Base-by-base conservation (phyloP, 306 rosid genomes). In the Trifolium pratense region DNA sequence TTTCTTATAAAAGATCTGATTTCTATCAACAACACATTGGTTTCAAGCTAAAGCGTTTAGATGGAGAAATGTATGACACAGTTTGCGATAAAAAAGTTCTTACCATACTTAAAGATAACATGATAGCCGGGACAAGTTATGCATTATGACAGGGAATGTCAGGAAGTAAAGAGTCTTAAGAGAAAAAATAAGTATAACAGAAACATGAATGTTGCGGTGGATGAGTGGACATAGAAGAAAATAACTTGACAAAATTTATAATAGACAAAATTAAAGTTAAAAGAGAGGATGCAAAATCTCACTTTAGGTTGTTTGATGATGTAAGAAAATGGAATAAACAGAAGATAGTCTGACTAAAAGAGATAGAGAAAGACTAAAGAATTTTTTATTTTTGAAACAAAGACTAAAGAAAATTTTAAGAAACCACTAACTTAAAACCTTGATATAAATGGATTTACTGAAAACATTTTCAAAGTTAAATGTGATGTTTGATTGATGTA, bases 271-370 rank as follows among this genome's bases (percentile, higher is more conserved):
- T 48, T n/a, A 48, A 48, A n/a, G 21, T 48, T n/a, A 48, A 48
- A 48, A 48, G 21, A 48, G 20, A 48, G 55, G 55, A 48, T 48
- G 20, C 21, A 48, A 16, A 48, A 48, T 48, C 55, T n/a, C 9
- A 48, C 10, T 48, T 48, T 48, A 48, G 21, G 55, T 48, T 48
- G 20, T 48, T 48, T 48, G 55, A 48, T 48, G 21, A 60, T 60
- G 40, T 31, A 14, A 31, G 10, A 55, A 55, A 18, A 55, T 48
- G 55, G 21, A 48, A 48, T 20, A 31, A 60, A 60, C 10, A 16
- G 5, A 60, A 60, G 66, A 60, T 57, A 60, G 12, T 32, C 2
- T 60, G 21, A 29, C 20, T 31, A 60, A 60, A 29, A 60, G 40
- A 7, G 45, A 61, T 1, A 61, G 43, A 31, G 45, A 21, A 61